Evolutionary conservation across 1,139 yeast genomes (phyloP).

Genomic region (Candida sanyaensis): DNA sequence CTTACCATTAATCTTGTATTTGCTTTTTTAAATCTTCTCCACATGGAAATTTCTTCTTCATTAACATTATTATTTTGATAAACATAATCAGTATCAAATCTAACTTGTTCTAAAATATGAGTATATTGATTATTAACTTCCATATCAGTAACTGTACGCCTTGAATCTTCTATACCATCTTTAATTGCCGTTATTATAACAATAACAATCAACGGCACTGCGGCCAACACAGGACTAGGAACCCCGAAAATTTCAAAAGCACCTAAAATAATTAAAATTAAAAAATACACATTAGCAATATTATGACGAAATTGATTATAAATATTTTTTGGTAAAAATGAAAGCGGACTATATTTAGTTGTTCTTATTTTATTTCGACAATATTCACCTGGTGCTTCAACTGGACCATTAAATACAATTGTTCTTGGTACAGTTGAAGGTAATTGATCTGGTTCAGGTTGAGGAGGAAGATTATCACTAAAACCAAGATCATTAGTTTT

Average conservation of each 20-base stretch:
- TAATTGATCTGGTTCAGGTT: constrained; percentile 18
- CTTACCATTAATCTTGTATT: constrained; percentile 35
- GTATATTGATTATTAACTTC: constrained; percentile 55
- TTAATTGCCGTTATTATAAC: constrained; percentile 55
- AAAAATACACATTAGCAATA: constrained; percentile 58
- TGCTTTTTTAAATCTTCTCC: constrained; percentile 64
- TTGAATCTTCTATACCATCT: constrained; percentile 60
- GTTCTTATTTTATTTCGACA: constrained; percentile 61
- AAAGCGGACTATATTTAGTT: constrained; percentile 58
- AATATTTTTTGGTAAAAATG: constrained; percentile 56
- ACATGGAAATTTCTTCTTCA: constrained; percentile 51
- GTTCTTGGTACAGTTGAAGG: constrained; percentile 42
- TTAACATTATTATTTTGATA: constrained; percentile 45
- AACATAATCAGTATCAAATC: constrained; percentile 14
- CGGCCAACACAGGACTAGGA: constrained; percentile 54
- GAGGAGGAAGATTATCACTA: constrained; percentile 22
- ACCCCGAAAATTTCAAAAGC: constrained; percentile 59
- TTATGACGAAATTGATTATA: constrained; percentile 50
- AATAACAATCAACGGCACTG: constrained; percentile 62
- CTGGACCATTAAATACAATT: constrained; percentile 65
- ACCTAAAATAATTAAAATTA: constrained; percentile 52
- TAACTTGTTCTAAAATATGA: constrained; percentile 37
- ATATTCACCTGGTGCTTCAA: constrained; percentile 58
- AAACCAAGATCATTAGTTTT: constrained; percentile 24
- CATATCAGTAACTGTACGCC: constrained; percentile 53